Conservation (phyloP, 2,329 filamentous ascomycete species). For the Curvularia eragrostidis region DNA sequence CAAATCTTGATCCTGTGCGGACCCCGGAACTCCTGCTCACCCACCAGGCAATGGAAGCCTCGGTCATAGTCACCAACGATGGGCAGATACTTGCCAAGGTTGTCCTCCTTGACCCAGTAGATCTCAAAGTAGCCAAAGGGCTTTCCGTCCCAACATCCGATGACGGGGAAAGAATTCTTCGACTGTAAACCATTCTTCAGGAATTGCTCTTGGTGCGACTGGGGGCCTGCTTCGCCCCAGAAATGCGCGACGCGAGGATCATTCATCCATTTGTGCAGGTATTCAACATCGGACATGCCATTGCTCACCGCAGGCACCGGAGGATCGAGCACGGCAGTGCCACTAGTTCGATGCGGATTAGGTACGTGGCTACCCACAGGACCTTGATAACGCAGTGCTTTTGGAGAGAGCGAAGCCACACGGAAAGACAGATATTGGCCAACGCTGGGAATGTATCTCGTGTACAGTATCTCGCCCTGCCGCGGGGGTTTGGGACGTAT, state of each 20-base stretch:
- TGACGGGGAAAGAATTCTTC: conserved; percentile 84
- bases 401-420: conserved; percentile 73
- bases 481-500: conserved; percentile 85
- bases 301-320: conserved; percentile 41
- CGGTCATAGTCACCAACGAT: conserved; percentile 81
- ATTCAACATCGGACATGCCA: conserved; percentile 64
- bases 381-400: conserved; percentile 69
- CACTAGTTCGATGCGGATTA: conserved; percentile 36
- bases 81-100: conserved; percentile 71
- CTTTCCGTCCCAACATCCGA: conserved; percentile 92
- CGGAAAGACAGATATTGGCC: conserved; percentile 89
- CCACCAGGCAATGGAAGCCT: conserved; percentile 86
- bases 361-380: conserved; percentile 50
- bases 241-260: conserved; percentile 81
- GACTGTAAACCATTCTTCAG: conserved; percentile 69
- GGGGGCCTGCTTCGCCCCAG: conserved; percentile 74
- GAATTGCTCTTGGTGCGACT: conserved; percentile 68
- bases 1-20: conserved; percentile 77
- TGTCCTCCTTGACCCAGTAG: conserved; percentile 97
- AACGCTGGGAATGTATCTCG: conserved; percentile 80
- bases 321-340: conserved; percentile 60
- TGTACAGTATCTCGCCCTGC: conserved; percentile 91
- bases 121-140: conserved; percentile 98
- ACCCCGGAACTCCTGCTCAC: conserved; percentile 90
- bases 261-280: conserved; percentile 88